Percentiles rank a stretch among this genome's conserved stretches.
Evolutionary conservation across 805 yeast genomes (phyloP).

Genomic region (Candida morakotiae): DNA sequence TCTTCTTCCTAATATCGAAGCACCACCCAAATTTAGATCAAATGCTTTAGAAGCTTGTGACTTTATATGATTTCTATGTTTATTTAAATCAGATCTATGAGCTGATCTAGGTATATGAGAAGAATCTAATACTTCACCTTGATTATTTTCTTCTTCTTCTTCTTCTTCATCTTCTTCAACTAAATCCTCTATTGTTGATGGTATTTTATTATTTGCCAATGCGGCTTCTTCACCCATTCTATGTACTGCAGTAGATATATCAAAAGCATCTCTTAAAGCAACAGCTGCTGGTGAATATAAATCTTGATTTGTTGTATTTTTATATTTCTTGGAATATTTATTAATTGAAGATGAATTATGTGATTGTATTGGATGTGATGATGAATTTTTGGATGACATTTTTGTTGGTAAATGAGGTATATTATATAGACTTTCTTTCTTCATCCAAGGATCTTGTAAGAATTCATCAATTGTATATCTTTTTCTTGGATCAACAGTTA

Average conservation of each 20-base stretch:
- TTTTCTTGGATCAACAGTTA: constrained; percentile 66
- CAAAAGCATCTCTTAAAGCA: constrained; percentile 82
- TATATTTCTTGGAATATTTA: constrained; percentile 21
- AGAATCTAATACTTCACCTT: constrained; percentile 7
- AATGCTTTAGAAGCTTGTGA: constrained; percentile 22
- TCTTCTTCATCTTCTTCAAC: constrained; percentile 38
- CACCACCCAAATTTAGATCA: constrained; percentile 48
- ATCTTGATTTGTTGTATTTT: constrained; percentile 21
- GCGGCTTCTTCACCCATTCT: constrained; percentile 69
- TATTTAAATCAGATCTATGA: constrained; percentile 2
- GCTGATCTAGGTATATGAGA: constrained; percentile 8
- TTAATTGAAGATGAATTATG: constrained; percentile 12
- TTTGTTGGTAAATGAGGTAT: constrained; percentile 3
- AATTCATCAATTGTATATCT: constrained; percentile 72
- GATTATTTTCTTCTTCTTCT: constrained; percentile 6
- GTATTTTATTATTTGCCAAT: constrained; percentile 16
- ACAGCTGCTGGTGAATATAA: constrained; percentile 70
- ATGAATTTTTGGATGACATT: neutral
- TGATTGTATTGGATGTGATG: constrained; percentile 23
- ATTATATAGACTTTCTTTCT: constrained; percentile 11
- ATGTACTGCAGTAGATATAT: constrained; percentile 80
- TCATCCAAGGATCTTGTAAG: constrained; percentile 73
- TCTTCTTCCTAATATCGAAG: constrained; percentile 49
- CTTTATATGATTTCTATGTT: constrained; percentile 4
- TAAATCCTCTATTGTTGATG: constrained; percentile 21